These are phyloP conservation scores for Amaranthus cruentus DNA, from an alignment of 148 eudicot species.

Conservation along the genomic window DNA sequence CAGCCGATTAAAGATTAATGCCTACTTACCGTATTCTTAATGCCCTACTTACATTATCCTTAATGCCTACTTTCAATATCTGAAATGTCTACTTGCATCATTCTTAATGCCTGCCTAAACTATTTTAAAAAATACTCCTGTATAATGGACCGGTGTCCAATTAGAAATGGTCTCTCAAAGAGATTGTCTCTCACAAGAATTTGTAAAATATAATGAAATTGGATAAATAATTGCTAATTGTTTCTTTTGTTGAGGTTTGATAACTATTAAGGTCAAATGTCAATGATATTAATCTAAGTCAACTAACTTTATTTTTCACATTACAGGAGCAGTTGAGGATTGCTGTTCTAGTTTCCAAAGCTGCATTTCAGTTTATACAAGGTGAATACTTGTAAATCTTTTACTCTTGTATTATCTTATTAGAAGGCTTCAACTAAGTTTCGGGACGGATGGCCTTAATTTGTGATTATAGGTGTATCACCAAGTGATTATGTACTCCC, in stretches of 20 bases:
- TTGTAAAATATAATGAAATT: too few species aligned
- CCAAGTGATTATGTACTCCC: conserved; percentile 70
- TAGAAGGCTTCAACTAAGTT: background rate
- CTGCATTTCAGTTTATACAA: conserved; percentile 48
- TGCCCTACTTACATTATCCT: too few species aligned
- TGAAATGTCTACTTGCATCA: too few species aligned
- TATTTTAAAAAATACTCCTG: too few species aligned
- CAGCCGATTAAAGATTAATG: too few species aligned
- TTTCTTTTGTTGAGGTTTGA: background rate
- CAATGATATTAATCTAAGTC: background rate
- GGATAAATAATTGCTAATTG: background rate
- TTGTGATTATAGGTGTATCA: conserved; percentile 49
- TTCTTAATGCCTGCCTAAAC: too few species aligned
- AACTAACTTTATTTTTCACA: background rate
- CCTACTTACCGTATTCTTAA: too few species aligned
- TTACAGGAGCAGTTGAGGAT: conserved; percentile 45
- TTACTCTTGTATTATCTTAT: background rate
- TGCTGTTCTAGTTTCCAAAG: conserved; percentile 48
- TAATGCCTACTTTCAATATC: too few species aligned
- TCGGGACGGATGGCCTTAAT: background rate
- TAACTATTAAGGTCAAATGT: background rate
- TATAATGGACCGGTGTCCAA: too few species aligned
- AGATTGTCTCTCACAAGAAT: too few species aligned
- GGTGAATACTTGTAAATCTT: conserved; percentile 23
- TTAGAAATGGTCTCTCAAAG: too few species aligned